These are phyloP conservation scores for Neofusicoccum sp. DNA, from an alignment of 2,329 filamentous ascomycete species.

Conservation along the genomic window DNA sequence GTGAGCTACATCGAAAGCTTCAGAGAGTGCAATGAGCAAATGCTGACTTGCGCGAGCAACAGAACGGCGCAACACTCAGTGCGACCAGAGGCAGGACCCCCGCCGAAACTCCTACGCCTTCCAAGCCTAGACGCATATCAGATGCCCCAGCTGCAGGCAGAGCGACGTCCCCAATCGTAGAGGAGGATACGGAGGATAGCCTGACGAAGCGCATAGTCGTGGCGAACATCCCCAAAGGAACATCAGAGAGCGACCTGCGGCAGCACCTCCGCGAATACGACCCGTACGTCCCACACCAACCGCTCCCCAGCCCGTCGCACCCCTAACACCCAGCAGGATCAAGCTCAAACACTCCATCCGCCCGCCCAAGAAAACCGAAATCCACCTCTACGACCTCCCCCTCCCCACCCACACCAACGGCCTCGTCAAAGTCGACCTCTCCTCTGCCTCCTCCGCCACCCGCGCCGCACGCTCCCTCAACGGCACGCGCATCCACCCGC, in stretches of 20 bases:
- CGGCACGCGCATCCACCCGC: not conserved
- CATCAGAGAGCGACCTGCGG: not conserved
- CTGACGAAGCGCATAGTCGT: not conserved
- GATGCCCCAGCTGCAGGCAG: not conserved
- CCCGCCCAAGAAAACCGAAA: not conserved
- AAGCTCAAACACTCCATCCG: constrained; percentile 1
- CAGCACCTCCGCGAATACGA: not conserved
- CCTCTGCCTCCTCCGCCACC: not conserved
- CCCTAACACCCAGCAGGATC: not conserved
- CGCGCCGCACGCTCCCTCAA: not conserved
- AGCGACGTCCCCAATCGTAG: not conserved
- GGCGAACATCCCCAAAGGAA: not conserved
- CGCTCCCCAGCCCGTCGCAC: not conserved
- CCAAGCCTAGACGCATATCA: not conserved
- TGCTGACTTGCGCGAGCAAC: too few relatives aligned
- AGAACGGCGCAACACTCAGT: not conserved
- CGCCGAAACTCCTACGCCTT: not conserved
- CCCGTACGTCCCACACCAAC: not conserved
- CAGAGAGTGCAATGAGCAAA: not conserved
- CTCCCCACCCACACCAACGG: not conserved
- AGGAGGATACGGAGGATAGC: not conserved
- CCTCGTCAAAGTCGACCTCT: not conserved
- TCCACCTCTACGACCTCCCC: not conserved
- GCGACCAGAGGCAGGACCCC: not conserved
- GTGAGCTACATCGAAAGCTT: not conserved